These are phyloP conservation scores for Bolboschoenoplectus hybrid DNA, from an alignment of 202 grass and related monocot genomes.

Conservation along the genomic window DNA sequence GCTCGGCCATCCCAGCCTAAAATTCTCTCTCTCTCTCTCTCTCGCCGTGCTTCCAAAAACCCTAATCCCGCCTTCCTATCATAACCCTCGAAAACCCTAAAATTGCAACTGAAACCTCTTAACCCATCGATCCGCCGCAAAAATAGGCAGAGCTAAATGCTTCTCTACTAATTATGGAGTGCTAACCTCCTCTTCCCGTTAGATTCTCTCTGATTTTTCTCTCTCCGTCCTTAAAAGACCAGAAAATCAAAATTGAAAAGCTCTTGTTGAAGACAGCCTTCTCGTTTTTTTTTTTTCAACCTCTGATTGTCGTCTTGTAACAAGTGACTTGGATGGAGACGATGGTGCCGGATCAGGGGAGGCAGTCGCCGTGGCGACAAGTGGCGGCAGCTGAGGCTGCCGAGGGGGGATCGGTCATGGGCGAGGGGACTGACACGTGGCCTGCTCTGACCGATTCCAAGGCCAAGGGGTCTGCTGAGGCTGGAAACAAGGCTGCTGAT, in stretches of 20 bases:
- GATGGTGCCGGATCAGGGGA: slow-evolving; percentile 30
- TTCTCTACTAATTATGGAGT: slow-evolving; percentile 21
- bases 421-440: slow-evolving; percentile 41
- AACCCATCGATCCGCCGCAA: slow-evolving; percentile 17
- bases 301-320: not conserved
- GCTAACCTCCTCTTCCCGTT: slow-evolving; percentile 1
- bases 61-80: slow-evolving; percentile 50
- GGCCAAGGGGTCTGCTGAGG: slow-evolving; percentile 25
- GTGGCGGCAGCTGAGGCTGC: slow-evolving; percentile 17
- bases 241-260: slow-evolving; percentile 15
- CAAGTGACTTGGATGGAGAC: slow-evolving; percentile 24
- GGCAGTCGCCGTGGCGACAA: slow-evolving; percentile 41
- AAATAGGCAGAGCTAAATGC: slow-evolving; percentile 23
- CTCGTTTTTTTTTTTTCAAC: not conserved
- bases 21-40: not conserved
- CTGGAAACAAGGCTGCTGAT: slow-evolving; percentile 14
- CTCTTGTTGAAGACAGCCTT: not conserved
- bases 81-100: slow-evolving; percentile 47
- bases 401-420: slow-evolving; percentile 42
- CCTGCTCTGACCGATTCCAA: slow-evolving; percentile 44
- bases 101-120: slow-evolving; percentile 29
- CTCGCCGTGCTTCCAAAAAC: slow-evolving; percentile 47
- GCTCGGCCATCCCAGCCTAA: slow-evolving; percentile 13
- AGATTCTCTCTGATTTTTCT: slow-evolving; percentile 22
- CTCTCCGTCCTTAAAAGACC: not conserved